Percentiles rank a stretch among this genome's conserved stretches.
Evolutionary conservation across 495 filamentous ascomycete genomes (phyloP).

Genomic region (Evansstolkia leycettana): DNA sequence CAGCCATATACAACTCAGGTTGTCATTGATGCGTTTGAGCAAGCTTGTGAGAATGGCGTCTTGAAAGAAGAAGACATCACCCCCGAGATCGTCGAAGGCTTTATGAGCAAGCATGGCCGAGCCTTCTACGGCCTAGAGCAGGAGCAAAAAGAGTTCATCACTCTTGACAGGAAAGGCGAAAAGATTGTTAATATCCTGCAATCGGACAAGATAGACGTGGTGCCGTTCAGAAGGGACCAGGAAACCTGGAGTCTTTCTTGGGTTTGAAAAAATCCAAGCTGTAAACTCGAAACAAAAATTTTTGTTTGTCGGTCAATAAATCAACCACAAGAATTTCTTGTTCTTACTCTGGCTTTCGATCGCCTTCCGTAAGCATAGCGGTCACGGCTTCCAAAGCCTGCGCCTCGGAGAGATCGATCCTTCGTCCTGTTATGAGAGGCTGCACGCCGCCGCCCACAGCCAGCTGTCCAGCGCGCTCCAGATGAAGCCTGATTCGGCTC

Average conservation of each 20-base stretch:
- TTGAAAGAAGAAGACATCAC: conserved; percentile 58
- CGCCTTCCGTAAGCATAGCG: conserved; percentile 27
- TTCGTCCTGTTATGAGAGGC: conserved; percentile 26
- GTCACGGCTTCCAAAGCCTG: conserved; percentile 33
- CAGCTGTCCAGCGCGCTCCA: conserved; percentile 32
- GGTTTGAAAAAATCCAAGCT: conserved; percentile 12
- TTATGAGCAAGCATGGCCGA: conserved; percentile 63
- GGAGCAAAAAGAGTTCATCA: conserved; percentile 43
- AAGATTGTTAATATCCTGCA: conserved; percentile 40
- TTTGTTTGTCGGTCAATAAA: conserved; percentile 1
- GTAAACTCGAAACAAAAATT: conserved; percentile 6
- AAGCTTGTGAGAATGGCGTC: conserved; percentile 52
- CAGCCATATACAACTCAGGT: conserved; percentile 74
- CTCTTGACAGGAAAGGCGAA: conserved; percentile 48
- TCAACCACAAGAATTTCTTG: not conserved
- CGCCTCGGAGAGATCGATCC: conserved; percentile 30
- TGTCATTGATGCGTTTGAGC: conserved; percentile 62
- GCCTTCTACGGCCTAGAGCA: conserved; percentile 51
- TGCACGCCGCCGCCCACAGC: conserved; percentile 25
- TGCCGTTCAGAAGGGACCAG: conserved; percentile 58
- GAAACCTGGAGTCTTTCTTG: conserved; percentile 49
- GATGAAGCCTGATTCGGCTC: conserved; percentile 40
- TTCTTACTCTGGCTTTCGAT: conserved; percentile 13
- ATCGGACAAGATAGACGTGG: conserved; percentile 47
- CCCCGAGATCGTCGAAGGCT: conserved; percentile 55